Evolutionary conservation across 176 grass and related monocot genomes (phyloP).

Genomic region (Triticum turgidum): DNA sequence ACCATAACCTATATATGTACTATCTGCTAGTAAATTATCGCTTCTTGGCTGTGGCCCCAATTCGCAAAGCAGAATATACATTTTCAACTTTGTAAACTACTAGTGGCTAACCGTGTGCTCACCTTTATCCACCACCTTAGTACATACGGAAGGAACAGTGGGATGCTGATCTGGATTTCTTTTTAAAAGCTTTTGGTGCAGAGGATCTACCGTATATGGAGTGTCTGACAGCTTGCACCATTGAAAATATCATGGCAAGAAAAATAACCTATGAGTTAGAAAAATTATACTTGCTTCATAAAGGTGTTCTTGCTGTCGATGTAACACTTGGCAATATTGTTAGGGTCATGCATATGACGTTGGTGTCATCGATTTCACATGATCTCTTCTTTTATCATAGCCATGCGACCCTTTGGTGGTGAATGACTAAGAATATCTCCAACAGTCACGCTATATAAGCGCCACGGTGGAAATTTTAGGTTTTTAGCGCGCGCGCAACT

Average conservation of each 20-base stretch:
- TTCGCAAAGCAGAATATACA: constrained; percentile 36
- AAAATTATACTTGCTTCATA: background rate
- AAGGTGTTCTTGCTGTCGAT: background rate
- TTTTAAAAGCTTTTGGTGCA: constrained; percentile 22
- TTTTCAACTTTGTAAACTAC: constrained; percentile 21
- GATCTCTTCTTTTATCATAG: background rate
- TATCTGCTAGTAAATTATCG: background rate
- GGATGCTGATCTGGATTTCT: constrained; percentile 28
- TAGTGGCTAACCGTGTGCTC: constrained; percentile 28
- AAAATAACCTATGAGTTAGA: background rate
- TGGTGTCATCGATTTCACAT: background rate
- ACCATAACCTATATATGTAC: background rate
- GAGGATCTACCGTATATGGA: constrained; percentile 3
- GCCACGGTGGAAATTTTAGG: no score
- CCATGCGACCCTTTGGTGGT: background rate
- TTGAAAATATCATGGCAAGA: background rate
- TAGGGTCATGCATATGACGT: background rate
- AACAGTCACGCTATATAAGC: no score
- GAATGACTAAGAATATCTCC: no score
- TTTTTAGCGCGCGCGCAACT: no score
- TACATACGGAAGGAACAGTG: background rate
- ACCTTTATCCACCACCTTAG: background rate
- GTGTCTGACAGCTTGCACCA: constrained; percentile 27
- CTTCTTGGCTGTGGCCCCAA: constrained; percentile 6
- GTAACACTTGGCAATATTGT: background rate